Evolutionary conservation across 2,329 filamentous ascomycete species (phyloP).

Genomic region (Berkeleyomyces basicola): DNA sequence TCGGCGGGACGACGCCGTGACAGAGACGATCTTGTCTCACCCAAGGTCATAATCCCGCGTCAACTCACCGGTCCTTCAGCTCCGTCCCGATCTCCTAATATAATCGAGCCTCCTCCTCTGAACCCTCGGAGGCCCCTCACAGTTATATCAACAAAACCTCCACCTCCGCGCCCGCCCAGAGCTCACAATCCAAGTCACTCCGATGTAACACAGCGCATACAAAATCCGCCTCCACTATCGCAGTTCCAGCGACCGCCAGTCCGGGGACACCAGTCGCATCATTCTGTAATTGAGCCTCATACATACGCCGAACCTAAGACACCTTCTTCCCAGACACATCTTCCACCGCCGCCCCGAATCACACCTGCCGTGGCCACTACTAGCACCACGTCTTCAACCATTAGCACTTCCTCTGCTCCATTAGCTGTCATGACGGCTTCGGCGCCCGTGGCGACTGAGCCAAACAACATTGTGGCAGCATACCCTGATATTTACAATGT

Average conservation of each 20-base stretch:
- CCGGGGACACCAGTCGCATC: conserved; percentile 11
- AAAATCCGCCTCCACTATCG: conserved; percentile 1
- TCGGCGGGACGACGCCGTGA: conserved; percentile 6
- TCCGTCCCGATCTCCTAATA: not conserved
- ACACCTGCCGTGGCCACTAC: conserved; percentile 15
- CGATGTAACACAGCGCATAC: not conserved
- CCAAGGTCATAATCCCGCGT: conserved; percentile 5
- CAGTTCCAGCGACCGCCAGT: conserved; percentile 8
- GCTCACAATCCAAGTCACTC: conserved; percentile 4
- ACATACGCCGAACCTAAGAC: conserved; percentile 5
- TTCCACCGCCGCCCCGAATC: conserved; percentile 6
- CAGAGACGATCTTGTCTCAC: conserved; percentile 4
- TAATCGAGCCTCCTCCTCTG: conserved; percentile 10
- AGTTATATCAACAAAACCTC: conserved; percentile 9
- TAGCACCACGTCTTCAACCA: conserved; percentile 12
- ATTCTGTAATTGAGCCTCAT: conserved; percentile 7
- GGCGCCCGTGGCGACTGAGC: conserved; percentile 22
- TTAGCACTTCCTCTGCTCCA: conserved; percentile 13
- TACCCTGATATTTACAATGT: conserved; percentile 75
- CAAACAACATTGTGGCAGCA: conserved; percentile 37
- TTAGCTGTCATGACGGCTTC: conserved; percentile 8
- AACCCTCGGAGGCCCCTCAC: conserved; percentile 4
- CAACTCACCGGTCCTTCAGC: conserved; percentile 12
- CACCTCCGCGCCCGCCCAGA: conserved; percentile 9
- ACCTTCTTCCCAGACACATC: not conserved